phyloP scores from a whole-genome alignment of 768 basidiomycete species.

The Agaricus blazei region DNA sequence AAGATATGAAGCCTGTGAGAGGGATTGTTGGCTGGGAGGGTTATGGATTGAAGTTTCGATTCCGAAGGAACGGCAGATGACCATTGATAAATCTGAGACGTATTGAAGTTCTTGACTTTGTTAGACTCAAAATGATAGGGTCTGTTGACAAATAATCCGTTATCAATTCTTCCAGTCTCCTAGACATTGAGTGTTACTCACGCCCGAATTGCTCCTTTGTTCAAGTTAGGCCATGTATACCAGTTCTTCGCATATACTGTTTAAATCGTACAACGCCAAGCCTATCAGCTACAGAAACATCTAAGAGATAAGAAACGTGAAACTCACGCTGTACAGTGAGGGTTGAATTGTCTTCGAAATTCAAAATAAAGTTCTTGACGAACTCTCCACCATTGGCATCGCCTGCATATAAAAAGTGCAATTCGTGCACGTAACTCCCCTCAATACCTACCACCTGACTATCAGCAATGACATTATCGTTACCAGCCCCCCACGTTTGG shows the following conservation, averaged over 20 bases:
- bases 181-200: slow-evolving; percentile 16
- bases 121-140: slow-evolving; percentile 39
- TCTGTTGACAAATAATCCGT: slow-evolving; percentile 19
- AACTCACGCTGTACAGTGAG: slow-evolving; percentile 29
- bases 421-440: slow-evolving; percentile 35
- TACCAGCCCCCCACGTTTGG: slow-evolving; percentile 28
- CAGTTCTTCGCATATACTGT: slow-evolving; percentile 41
- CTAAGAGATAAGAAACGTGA: background rate
- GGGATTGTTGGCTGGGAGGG: slow-evolving; percentile 29
- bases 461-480: slow-evolving; percentile 41
- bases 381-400: slow-evolving; percentile 31
- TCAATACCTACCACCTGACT: slow-evolving; percentile 33
- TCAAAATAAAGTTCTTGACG: slow-evolving; percentile 28
- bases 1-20: slow-evolving; percentile 39
- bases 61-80: slow-evolving; percentile 39
- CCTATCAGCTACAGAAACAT: too few relatives aligned
- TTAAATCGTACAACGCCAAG: background rate
- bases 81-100: slow-evolving; percentile 38
- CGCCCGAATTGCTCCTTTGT: slow-evolving; percentile 39
- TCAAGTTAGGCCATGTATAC: slow-evolving; percentile 37
- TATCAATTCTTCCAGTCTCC: background rate
- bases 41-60: slow-evolving; percentile 34
- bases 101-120: slow-evolving; percentile 35
- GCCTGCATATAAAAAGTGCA: slow-evolving; percentile 45
- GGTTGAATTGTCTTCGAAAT: slow-evolving; percentile 30